Base-by-base conservation (phyloP, 2,329 filamentous ascomycete genomes). In the Nigrograna mackinnonii region DNA sequence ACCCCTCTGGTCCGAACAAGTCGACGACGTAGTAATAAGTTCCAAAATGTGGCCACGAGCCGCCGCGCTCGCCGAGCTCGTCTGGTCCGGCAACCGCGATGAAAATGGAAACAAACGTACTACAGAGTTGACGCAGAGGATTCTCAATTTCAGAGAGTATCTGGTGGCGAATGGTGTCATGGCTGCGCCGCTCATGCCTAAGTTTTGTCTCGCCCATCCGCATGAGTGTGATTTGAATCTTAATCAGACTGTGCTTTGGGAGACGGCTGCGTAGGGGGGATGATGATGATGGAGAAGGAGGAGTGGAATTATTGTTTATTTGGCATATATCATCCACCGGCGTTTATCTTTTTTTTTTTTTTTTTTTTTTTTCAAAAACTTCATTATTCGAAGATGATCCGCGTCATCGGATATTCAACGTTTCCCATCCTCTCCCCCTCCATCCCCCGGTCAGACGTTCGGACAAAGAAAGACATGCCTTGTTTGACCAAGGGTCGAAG, bases 71-170 rank as follows among this genome's bases (percentile, higher is more conserved):
- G 79, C 74, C 0, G 79, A 82, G 56, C 68, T 80, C 1, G 67
- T 76, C 1, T 82, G 79, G 79, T 77, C 74, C 11, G 79, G 79
- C 6, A 81, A 81, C 54, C 67, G 69, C 32, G 74, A 80, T 47
- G 54, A 54, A 13, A 60, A 69, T 3, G 78, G 77, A 35, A 63
- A 69, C 22, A 80, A 80, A 67, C 65, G 77, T 12, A 79, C 76
- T 0, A 80, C 75, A 2, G 55, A 71, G 47, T 59, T 82, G 49
- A 81, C 79, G 7, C 77, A 80, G 64, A 70, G 79, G 4, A 75
- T 83, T 37, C 55, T 82, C 9, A 83, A 83, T 58, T 82, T 82
- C 66, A 71, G 79, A 28, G 79, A 83, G 65, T 82, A 81, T 47
- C 66, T 83, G 5, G 72, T 82, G 37, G 77, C 78, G 1, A 78